These are phyloP conservation scores for Tricholoma terreum DNA, from an alignment of 768 basidiomycete species.

Conservation along the genomic window DNA sequence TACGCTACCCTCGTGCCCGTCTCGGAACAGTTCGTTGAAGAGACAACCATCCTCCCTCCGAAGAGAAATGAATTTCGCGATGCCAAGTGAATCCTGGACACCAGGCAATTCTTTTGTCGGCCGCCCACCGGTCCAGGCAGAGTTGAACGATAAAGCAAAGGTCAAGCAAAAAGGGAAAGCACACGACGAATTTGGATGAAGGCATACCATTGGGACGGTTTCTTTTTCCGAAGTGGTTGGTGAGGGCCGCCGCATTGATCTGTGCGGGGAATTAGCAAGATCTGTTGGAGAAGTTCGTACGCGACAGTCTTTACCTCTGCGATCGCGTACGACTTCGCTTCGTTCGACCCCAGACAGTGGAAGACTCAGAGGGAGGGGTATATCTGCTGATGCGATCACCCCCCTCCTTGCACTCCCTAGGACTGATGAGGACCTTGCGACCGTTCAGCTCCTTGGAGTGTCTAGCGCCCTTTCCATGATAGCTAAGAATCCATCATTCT, in stretches of 20 bases:
- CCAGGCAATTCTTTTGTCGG: conserved; percentile 7
- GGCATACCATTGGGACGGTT: conserved; percentile 9
- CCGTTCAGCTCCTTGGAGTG: conserved; percentile 20
- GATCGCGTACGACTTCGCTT: background rate
- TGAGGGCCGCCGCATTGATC: conserved; percentile 12
- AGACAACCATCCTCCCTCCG: background rate
- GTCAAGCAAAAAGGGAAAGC: background rate
- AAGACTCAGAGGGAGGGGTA: background rate
- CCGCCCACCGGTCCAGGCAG: background rate
- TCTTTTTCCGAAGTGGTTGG: background rate
- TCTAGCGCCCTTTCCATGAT: conserved; percentile 37
- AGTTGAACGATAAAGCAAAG: background rate
- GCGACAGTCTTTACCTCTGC: conserved; percentile 2
- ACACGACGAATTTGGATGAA: background rate
- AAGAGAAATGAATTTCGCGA: background rate
- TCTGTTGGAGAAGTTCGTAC: background rate
- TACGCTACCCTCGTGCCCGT: background rate
- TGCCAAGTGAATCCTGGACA: conserved; percentile 14
- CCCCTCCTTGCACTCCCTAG: conserved; percentile 11
- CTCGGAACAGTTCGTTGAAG: background rate
- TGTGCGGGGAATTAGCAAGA: conserved; percentile 12
- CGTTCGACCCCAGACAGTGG: background rate
- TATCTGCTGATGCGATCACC: background rate
- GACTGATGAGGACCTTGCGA: conserved; percentile 16
- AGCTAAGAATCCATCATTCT: conserved; percentile 44